Base-by-base conservation (phyloP, 805 yeast genomes). In the Metschnikowia gelsemii region DNA sequence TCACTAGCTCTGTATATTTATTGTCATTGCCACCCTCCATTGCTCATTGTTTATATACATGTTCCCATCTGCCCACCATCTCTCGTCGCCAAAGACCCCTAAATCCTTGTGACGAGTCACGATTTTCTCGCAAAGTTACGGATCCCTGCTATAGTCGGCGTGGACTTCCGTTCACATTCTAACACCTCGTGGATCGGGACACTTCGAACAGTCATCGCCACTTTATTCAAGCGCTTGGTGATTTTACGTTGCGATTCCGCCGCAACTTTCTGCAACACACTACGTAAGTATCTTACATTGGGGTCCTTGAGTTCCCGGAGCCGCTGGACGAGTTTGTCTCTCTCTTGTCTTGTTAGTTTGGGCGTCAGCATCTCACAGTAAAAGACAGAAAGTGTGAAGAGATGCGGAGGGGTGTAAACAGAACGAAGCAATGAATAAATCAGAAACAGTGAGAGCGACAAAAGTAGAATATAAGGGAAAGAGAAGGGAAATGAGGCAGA, bases 181-280 rank as follows among this genome's bases (percentile, higher is more conserved):
- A 78, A 51, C 5, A 74, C 68, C 43, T 74, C 71, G 35, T 59
- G 63, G 28, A 76, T 54, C 49, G 66, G 71, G 11, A 74, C 70
- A 43, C 73, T 69, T 72, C 80, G 74, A 21, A 77, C 61, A 17
- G 73, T 70, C 28, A 76, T 68, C 35, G 73, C 66, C 7, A 77
- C 76, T 31, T 65, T 65, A 47, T 73, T 75, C 20, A 74, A 52
- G 42, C 79, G 56, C 32, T 75, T 57, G 22, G 58, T 52, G 8
- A 76, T 63, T 42, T 68, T 70, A 16, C 57, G 52, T 35, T 70
- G 72, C 16, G 67, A 52, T 6, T 49, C 41, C 32, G 55, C 35
- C 40, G 67, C 56, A 9, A 49, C 37, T 40, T 49, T 42, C 30
- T 59, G 54, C 44, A 60, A 49, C 18, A 49, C 52, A 21, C 47